Evolutionary conservation across 768 basidiomycete genomes (phyloP).

Genomic region (Termitomyces sp.): DNA sequence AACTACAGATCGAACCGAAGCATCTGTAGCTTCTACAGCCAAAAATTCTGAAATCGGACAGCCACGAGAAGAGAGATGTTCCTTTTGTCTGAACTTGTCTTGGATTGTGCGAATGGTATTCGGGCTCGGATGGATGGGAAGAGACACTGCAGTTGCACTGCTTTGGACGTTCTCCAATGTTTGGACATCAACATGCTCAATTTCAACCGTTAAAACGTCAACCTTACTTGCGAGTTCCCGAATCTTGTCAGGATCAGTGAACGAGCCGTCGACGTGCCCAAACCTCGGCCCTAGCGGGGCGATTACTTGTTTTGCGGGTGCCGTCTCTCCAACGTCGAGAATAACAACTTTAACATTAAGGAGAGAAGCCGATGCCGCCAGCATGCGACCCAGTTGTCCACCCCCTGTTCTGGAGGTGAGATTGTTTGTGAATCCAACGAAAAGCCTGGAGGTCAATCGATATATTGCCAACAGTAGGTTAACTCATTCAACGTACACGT

Average conservation of each 20-base stretch:
- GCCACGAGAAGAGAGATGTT: constrained; percentile 66
- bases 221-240: constrained; percentile 72
- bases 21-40: constrained; percentile 46
- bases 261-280: constrained; percentile 85
- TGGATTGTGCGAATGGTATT: constrained; percentile 83
- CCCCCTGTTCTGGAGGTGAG: constrained; percentile 58
- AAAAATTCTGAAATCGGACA: constrained; percentile 60
- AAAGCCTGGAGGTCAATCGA: background rate
- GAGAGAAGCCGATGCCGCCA: constrained; percentile 83
- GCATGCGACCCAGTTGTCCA: constrained; percentile 96
- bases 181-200: constrained; percentile 87
- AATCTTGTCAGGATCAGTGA: constrained; percentile 76
- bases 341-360: constrained; percentile 80
- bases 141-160: constrained; percentile 19
- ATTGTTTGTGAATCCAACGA: background rate
- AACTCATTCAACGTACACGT: constrained; percentile 27
- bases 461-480: background rate
- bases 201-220: constrained; percentile 91
- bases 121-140: constrained; percentile 72
- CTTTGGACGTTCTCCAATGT: constrained; percentile 61
- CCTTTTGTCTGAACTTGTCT: constrained; percentile 70
- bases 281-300: constrained; percentile 41
- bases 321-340: constrained; percentile 75
- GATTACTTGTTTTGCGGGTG: constrained; percentile 88
- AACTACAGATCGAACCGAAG: constrained; percentile 48